Conservation (phyloP, 139 green algal genomes). For the Klebsormidium nitens region DNA sequence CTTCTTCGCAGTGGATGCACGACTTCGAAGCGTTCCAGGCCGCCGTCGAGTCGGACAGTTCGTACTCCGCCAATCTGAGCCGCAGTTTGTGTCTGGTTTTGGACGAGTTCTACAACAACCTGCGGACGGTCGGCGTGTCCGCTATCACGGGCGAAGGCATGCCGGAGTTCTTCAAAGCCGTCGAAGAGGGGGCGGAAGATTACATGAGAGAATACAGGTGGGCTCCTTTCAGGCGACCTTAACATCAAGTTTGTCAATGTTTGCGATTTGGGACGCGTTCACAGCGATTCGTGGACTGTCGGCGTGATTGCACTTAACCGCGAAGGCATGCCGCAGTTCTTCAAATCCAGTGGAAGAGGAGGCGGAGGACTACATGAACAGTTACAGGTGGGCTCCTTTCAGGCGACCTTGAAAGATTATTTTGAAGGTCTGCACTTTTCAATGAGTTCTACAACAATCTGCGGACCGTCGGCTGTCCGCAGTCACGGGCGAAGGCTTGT, state of each 20-base stretch:
- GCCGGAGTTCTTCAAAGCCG: slow-evolving; percentile 69
- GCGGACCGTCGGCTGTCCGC: too few species aligned
- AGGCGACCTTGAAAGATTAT: too few species aligned
- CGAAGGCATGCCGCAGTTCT: too few species aligned
- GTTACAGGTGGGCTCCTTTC: slow-evolving; percentile 50
- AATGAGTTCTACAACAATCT: too few species aligned
- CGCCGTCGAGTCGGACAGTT: slow-evolving; percentile 67
- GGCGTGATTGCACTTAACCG: too few species aligned
- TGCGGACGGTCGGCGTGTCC: slow-evolving; percentile 77
- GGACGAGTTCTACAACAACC: slow-evolving; percentile 88
- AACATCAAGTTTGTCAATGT: too few species aligned
- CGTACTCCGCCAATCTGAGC: slow-evolving; percentile 35
- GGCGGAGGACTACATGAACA: too few species aligned
- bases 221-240: not conserved
- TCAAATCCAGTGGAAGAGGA: too few species aligned
- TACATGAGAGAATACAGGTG: slow-evolving; percentile 66
- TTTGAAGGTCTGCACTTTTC: too few species aligned
- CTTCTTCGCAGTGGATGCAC: slow-evolving; percentile 32
- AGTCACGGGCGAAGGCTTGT: too few species aligned
- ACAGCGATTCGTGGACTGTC: too few species aligned
- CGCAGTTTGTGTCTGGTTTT: slow-evolving; percentile 77
- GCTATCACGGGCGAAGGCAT: slow-evolving; percentile 86
- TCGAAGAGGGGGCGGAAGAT: slow-evolving; percentile 54
- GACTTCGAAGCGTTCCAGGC: slow-evolving; percentile 81
- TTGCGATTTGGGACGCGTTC: too few species aligned